These are phyloP conservation scores for Bidens hawaiensis DNA, from an alignment of 140 eudicot species.

Conservation along the genomic window DNA sequence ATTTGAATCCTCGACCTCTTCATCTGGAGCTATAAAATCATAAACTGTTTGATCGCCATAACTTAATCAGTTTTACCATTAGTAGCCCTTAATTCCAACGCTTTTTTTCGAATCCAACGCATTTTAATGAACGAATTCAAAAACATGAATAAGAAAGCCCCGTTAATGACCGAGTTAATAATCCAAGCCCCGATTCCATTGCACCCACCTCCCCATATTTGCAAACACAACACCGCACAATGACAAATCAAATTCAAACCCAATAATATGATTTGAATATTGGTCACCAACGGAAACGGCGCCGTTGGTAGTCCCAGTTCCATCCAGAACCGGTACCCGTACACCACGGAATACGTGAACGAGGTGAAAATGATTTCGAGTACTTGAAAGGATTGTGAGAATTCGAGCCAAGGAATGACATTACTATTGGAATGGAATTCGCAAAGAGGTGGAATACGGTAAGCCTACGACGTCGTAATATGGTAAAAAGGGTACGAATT, in stretches of 20 bases:
- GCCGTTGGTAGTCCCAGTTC: conserved; percentile 17
- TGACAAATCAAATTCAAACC: conserved; percentile 10
- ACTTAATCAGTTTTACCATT: conserved; percentile 10
- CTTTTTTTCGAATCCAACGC: conserved; percentile 20
- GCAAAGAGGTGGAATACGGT: conserved; percentile 14
- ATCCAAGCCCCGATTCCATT: conserved; percentile 25
- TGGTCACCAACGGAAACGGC: conserved; percentile 16
- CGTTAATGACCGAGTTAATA: conserved; percentile 14
- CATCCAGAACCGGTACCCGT: conserved; percentile 20
- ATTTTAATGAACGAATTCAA: conserved; percentile 10
- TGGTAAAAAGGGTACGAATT: conserved; percentile 14
- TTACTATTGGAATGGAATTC: conserved; percentile 20
- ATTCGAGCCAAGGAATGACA: conserved; percentile 23
- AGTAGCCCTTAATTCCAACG: background rate
- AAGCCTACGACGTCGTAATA: conserved; percentile 14
- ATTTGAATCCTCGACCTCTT: too few species aligned
- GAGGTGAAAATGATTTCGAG: conserved; percentile 17
- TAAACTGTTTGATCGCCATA: too few species aligned
- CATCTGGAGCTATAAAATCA: too few species aligned
- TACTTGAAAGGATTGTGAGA: conserved; percentile 19
- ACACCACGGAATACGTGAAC: conserved; percentile 13
- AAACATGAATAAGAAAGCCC: conserved; percentile 14
- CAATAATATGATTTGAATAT: conserved; percentile 9
- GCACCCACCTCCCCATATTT: conserved; percentile 21
- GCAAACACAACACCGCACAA: conserved; percentile 19